Evolutionary conservation across 495 filamentous ascomycete genomes (phyloP), one percentile per base, ranked within the genome.

Genomic region (Glarea lozoyensis): DNA sequence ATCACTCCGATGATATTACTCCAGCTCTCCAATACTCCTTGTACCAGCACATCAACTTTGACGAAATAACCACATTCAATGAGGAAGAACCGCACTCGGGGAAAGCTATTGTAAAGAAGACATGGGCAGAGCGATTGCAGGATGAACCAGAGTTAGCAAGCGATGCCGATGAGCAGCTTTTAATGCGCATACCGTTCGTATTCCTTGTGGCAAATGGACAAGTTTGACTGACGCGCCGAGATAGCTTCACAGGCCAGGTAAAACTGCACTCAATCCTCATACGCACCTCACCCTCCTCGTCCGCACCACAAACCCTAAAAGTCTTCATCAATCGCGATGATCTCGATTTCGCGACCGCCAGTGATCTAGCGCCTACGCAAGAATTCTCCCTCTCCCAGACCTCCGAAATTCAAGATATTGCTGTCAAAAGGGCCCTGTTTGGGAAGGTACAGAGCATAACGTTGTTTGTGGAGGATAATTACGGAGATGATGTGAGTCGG

Each of bases 41-140:
- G 10, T 97, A 94, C 63, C 75, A 85, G 34, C 82, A 95, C 57
- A 90, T 98, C 53, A 73, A 89, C 43, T 96, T 97, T 60, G 81
- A 86, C 62, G 72, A 75, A 10, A 82, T 97, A 51, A 73, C 58
- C n/a, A 88, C 90, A 0, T 59, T 94, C 40, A 98, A 97, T 58
- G 93, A 97, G 63, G 64, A 74, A 0, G 59, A 59, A 5, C 62
- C 75, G 4, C 75, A 77, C 29, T 78, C 83, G 2, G 92, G 88
- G 24, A 71, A 69, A 41, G 78, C 73, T 1, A 75, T 96, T 38
- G 72, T 89, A n/a, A 73, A 84, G 61, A 98, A 98, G 65, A 84
- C 86, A 33, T 97, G 88, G 88, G 70, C 75, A 3, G 79, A 95
- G 59, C 67, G 92, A 42, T 51, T 96, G 44, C 60, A 79, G 20